Conservation (phyloP, 305 asterid species). For the Fraxinus paxiana region DNA sequence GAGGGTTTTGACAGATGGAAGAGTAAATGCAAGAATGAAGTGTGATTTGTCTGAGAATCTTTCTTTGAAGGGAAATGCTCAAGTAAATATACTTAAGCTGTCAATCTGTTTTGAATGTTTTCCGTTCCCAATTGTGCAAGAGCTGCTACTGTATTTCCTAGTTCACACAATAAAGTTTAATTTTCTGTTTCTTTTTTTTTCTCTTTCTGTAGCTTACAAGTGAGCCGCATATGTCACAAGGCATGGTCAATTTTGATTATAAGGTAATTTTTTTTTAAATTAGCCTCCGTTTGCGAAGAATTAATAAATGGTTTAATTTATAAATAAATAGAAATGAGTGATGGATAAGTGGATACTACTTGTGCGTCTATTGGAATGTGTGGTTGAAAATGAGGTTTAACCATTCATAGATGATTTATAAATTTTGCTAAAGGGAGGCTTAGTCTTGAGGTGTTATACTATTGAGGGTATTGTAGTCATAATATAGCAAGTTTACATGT, state of each 20-base stretch:
- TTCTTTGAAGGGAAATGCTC: slow-evolving; percentile 73
- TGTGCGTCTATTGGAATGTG: not conserved
- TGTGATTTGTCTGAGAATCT: slow-evolving; percentile 82
- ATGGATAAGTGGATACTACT: not conserved
- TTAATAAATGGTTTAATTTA: not conserved
- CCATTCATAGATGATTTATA: not conserved
- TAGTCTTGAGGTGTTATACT: not conserved
- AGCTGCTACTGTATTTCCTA: not conserved
- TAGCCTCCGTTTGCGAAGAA: not conserved
- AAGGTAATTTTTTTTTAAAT: slow-evolving; percentile 43
- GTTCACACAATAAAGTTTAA: not conserved
- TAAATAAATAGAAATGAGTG: not conserved
- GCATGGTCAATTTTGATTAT: slow-evolving; percentile 80
- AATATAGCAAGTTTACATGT: not conserved
- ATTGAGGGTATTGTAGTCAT: slow-evolving; percentile 1
- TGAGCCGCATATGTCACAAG: slow-evolving; percentile 93
- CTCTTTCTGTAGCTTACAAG: slow-evolving; percentile 55
- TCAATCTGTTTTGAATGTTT: slow-evolving; percentile 10
- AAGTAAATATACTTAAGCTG: slow-evolving; percentile 40
- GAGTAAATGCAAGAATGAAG: slow-evolving; percentile 83
- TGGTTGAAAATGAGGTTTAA: not conserved
- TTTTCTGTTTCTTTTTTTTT: not conserved
- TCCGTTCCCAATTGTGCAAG: not conserved
- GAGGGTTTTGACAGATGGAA: slow-evolving; percentile 84
- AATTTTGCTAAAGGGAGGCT: not conserved